Base-by-base conservation (phyloP, 1,284 basidiomycete species). In the Tetrapyrgos nigripes region DNA sequence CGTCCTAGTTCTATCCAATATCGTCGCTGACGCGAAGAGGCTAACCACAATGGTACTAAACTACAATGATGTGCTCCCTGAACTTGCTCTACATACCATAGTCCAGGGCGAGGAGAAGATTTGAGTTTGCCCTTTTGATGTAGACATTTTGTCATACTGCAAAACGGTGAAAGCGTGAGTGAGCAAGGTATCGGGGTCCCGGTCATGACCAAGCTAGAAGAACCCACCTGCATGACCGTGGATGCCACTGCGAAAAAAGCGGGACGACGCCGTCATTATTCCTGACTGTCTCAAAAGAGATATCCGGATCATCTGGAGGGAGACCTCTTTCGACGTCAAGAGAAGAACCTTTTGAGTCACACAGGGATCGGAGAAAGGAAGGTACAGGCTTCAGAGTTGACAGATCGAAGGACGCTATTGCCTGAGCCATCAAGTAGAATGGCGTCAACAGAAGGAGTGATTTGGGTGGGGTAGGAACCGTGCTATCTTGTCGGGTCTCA, bases 191-290 rank as follows among this genome's bases (percentile, higher is more conserved):
- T n/a, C n/a, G n/a, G n/a, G n/a, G n/a, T n/a, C n/a, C n/a, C n/a
- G n/a, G n/a, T n/a, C n/a, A n/a, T n/a, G n/a, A n/a, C n/a, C n/a
- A n/a, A n/a, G n/a, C n/a, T n/a, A n/a, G n/a, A n/a, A n/a, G n/a
- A 10, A 62, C 66, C 44, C 63, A 79, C 79, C 68, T 64, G 76
- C 82, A 84, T 24, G 75, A 65, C 53, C 73, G 68, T n/a, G 82
- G 81, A 70, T 83, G 83, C 76, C 77, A 83, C 50, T 83, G 82
- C 2, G 82, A 83, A 64, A 83, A 83, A 6, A 80, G n/a, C 3
- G 81, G 81, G 1, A 83, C 82, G 13, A 83, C 72, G 3, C 82
- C 81, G 62, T 84, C 82, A 60, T 83, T 83, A 0, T 73, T 76
- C 59, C 72, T 72, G 31, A 54, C 76, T 73, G 53, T 69, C 67